phyloP scores from a whole-genome alignment of 2,329 filamentous ascomycete genomes.

The Aspergillus awamori region DNA sequence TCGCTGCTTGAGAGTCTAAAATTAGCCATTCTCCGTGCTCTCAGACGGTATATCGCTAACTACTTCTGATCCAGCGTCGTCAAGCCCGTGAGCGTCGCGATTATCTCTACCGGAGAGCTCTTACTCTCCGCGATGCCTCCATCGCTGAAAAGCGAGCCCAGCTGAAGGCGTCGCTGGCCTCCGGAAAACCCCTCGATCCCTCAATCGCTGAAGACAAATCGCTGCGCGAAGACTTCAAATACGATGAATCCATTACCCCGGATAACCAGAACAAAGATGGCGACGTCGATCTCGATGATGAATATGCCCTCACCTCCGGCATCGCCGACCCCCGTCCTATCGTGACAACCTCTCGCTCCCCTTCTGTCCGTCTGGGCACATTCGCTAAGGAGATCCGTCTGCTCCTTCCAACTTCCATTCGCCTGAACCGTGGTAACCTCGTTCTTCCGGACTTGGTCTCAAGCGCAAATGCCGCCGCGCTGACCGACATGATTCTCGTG shows the following conservation, averaged over 20 bases:
- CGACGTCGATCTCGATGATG: conserved; percentile 82
- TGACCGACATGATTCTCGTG: conserved; percentile 82
- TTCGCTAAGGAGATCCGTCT: conserved; percentile 92
- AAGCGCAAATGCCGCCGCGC: conserved; percentile 76
- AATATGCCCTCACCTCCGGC: conserved; percentile 89
- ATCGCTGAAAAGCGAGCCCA: conserved; percentile 89
- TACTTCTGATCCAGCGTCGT: conserved; percentile 54
- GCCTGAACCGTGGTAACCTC: conserved; percentile 88
- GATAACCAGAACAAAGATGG: conserved; percentile 72
- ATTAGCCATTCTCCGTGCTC: too few species aligned
- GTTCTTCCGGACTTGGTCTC: conserved; percentile 82
- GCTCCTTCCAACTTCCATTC: conserved; percentile 79
- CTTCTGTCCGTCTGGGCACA: conserved; percentile 78
- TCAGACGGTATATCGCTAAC: too few species aligned
- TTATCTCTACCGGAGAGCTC: conserved; percentile 87
- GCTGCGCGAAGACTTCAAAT: conserved; percentile 85
- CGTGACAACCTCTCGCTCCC: conserved; percentile 87
- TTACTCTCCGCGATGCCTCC: conserved; percentile 86
- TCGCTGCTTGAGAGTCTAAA: background rate
- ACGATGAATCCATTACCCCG: conserved; percentile 80
- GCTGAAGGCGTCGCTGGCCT: conserved; percentile 81
- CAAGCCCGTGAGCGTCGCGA: conserved; percentile 79
- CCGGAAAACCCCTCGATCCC: conserved; percentile 81
- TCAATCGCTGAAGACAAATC: conserved; percentile 83
- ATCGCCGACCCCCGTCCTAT: conserved; percentile 86